Evolutionary conservation across 768 basidiomycete species (phyloP), one percentile per base, ranked within the genome.

Genomic region (Termitomyces sp.): DNA sequence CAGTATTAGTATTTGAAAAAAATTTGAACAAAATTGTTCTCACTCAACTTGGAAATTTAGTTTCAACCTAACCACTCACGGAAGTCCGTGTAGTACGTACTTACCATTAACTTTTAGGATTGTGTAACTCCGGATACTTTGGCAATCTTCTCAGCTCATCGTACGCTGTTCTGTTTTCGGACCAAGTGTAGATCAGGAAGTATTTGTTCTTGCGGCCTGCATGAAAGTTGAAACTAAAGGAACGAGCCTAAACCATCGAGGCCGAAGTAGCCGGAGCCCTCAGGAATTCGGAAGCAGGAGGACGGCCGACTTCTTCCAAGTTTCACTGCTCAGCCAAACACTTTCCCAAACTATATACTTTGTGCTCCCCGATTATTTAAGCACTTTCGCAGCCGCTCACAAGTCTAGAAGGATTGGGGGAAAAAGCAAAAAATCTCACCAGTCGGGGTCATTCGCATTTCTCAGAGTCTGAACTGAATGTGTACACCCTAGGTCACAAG

Each of bases 281-380:
- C n/a, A n/a, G n/a, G n/a, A n/a, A n/a, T n/a, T n/a, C n/a, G n/a
- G n/a, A 60, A 44, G 0, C 72, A 70, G 48, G 54, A 60, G 17
- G 30, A 58, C 66, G 6, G 64, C 59, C 3, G 21, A 37, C 28
- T 38, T 38, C 19, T n/a, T n/a, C 11, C 14, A 37, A 15, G 14
- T 37, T 15, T n/a, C 4, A 17, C 9, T 21, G 8, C 21, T 19
- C 46, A 24, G 1, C 19, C 17, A 19, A 34, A 41, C 21, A 24
- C 3, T 38, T 9, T 28, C 14, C 19, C 10, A n/a, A 32, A 28
- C 17, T 34, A 38, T 38, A 26, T 47, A 75, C 56, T 56, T 74
- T 44, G 56, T 75, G 22, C 60, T 72, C 50, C 73, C 73, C 1
- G 74, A 66, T 50, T 68, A 75, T 45, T 45, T 64, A 2, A 55